Base-by-base conservation (phyloP, 2,329 filamentous ascomycete genomes). In the Nigrospora sphaerica region DNA sequence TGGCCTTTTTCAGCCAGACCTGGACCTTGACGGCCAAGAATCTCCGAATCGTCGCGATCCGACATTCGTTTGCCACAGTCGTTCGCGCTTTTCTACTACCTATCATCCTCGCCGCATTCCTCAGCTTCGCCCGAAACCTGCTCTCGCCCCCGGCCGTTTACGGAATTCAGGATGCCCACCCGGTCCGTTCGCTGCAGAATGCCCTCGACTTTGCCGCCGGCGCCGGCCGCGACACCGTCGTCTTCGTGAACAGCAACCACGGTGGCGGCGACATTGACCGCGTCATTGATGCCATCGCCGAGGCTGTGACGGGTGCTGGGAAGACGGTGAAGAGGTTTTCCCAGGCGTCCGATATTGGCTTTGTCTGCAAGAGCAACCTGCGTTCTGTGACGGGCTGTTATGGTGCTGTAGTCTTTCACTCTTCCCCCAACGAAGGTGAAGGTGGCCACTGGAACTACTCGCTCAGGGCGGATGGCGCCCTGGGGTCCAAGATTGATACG, bases 371-470 rank as follows among this genome's bases (percentile, higher is more conserved):
- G 28, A 83, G 76, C 53, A 77, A 73, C 35, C 66, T 87, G 43
- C 70, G 80, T 34, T 86, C 86, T 16, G 81, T 86, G 1, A 85
- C 85, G 12, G 69, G 65, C 1, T 93, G 88, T 63, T 90, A 84
- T 59, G 85, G 79, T 16, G 88, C 85, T 10, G 77, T 86, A 2
- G 79, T 85, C 5, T 92, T 95, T 67, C 72, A 81, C 45, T 84
- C 84, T 1, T 95, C 88, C 6, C 88, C 89, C 0, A 74, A 66
- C 2, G 83, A 93, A 66, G 88, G 88, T 11, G 52, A 62, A 1
- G 76, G 74, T 7, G 76, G 77, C 2, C 65, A 78, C 39, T 95
- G 91, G 91, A 95, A 93, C 65, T 96, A 95, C 60, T 91, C 88
- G 0, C 72, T 95, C 23, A 75, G 87, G 47, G 82, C 82, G 3